phyloP scores from a whole-genome alignment of 2,329 filamentous ascomycete genomes.

The Paracorniculantispora psalliotae region DNA sequence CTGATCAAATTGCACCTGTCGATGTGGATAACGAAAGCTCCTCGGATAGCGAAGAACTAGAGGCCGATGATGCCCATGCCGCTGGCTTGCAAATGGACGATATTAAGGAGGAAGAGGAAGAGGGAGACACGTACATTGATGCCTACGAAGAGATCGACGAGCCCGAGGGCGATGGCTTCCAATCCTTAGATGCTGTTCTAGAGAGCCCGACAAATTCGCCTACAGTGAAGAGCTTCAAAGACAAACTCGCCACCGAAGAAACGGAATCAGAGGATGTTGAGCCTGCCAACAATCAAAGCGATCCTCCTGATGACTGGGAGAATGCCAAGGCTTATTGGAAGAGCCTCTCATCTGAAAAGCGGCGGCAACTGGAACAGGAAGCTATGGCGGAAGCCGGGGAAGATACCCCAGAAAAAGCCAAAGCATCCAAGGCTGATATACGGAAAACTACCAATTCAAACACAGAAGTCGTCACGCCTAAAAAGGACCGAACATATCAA shows the following conservation, averaged over 20 bases:
- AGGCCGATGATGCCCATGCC: conserved; percentile 10
- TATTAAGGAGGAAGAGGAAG: conserved; percentile 40
- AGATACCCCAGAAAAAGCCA: conserved; percentile 23
- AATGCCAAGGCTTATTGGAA: conserved; percentile 66
- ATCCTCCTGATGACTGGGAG: conserved; percentile 53
- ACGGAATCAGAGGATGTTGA: conserved; percentile 1
- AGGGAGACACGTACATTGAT: conserved; percentile 62
- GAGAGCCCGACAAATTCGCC: conserved; percentile 45
- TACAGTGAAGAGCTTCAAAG: background rate
- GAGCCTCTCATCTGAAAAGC: conserved; percentile 57
- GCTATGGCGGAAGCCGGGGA: conserved; percentile 44
- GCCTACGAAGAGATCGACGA: conserved; percentile 70
- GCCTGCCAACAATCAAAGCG: background rate
- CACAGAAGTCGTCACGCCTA: conserved; percentile 11
- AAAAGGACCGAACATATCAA: conserved; percentile 33
- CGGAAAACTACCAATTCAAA: conserved; percentile 22
- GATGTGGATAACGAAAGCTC: conserved; percentile 39
- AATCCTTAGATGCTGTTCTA: conserved; percentile 68
- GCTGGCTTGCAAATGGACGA: conserved; percentile 26
- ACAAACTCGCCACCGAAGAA: background rate
- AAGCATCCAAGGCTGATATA: background rate
- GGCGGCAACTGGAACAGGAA: conserved; percentile 56
- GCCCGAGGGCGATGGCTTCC: conserved; percentile 60
- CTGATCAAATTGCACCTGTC: conserved; percentile 36
- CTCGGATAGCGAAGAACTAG: conserved; percentile 5